Evolutionary conservation across 805 yeast genomes (phyloP), one percentile per base, ranked within the genome.

Genomic region (Jamesozyma hellenica): DNA sequence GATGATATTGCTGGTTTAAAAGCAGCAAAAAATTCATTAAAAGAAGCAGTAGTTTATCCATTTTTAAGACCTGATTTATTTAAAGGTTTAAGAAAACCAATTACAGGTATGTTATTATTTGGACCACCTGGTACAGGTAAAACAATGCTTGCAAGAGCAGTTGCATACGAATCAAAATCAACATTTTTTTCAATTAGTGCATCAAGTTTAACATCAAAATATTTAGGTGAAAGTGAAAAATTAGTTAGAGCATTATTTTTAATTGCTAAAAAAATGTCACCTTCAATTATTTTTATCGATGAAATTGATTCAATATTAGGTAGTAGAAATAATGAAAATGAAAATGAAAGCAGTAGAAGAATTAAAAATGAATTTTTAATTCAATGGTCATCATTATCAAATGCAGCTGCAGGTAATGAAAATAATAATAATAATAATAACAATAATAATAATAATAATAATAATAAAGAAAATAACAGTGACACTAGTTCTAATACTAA

Each of bases 81-180:
- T 57, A 74, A 76, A 43, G 97, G 96, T 0, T 65, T 90, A 39
- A 70, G 96, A 49, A 96, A 88, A 63, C 97, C 97, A 0, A 88
- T 94, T 0, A 66, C 94, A 42, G 97, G 97, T n/a, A 86, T 92
- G 94, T 68, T 90, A 16, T 63, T 90, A 32, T 90, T 87, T 66
- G 98, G 98, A 0, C 97, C 98, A 2, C 96, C 97, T 0, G 98
- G 98, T n/a, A 90, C 97, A 0, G 97, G 97, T 41, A 90, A 92
- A 56, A 88, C 96, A 1, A 88, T 90, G 97, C 71, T 90, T 49
- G 96, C 96, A 0, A 70, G 95, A 47, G 95, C 97, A 0, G 96
- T 92, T 3, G 97, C 96, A 2, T 84, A 94, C 2, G 97, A 92
- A 64, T 82, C 95, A 7, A 79, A 82, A 43, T 85, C 95, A 0